Base-by-base conservation (phyloP, 108 stramenopile species). In the Cyclotella cryptica region DNA sequence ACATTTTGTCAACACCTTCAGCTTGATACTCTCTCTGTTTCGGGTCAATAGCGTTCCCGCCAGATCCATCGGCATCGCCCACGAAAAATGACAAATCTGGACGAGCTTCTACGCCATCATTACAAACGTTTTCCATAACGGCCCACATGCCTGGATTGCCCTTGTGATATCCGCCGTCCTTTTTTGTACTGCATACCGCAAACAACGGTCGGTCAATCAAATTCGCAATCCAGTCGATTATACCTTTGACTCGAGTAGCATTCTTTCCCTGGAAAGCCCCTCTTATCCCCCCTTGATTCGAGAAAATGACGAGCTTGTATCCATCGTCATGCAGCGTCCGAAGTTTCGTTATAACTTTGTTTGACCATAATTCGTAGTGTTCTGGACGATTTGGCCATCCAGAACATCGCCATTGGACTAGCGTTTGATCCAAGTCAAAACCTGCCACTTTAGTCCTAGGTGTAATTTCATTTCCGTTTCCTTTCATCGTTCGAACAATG, bases 221-320 rank as follows among this genome's bases (percentile, higher is more conserved):
- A 18, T 71, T 22, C 17, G 89, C 90, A 44, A 95, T 78, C 90
- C 90, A 95, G 51, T 95, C 88, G 28, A 93, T 83, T 0, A 95
- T 35, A 12, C 53, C 54, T 62, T 87, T 89, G 40, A 95, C 75
- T 35, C 79, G 45, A 12, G 80, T 78, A 0, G 94, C 94, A 55
- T 80, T 93, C 69, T 93, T 93, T 24, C 94, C 94, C 7, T 63
- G 26, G 61, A 88, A 81, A 9, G 90, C 88, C 13, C 57, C 64
- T 53, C 80, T 86, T 39, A 95, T 91, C 27, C 86, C 85, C 18
- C 92, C 94, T 73, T 95, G 92, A 77, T 95, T 95, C 65, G 86
- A 81, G 21, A 95, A 86, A n/a, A 95, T 57, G 0, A 92, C 69
- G 19, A 95, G 52, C 53, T 78, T 63, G 71, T 88, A 88, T 2